phyloP scores from a whole-genome alignment of 2,329 filamentous ascomycete genomes.

The Colletotrichum ledebouriae region DNA sequence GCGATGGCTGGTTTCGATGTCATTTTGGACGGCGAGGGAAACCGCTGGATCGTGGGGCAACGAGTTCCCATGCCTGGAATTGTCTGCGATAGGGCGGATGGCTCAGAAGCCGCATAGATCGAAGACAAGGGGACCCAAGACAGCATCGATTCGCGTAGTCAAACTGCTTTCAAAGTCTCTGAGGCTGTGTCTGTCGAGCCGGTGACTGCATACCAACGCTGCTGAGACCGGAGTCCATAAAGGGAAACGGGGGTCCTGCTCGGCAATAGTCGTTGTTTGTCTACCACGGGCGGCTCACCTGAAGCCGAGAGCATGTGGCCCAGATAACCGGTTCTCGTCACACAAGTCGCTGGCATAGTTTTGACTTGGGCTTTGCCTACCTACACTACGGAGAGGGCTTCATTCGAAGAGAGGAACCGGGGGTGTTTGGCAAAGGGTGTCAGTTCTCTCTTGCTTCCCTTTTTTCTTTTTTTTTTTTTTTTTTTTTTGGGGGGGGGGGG shows the following conservation, averaged over 20 bases:
- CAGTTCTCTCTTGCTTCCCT: conserved; percentile 15
- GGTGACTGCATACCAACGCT: background rate
- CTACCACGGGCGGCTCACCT: conserved; percentile 2
- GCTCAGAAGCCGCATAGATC: conserved; percentile 4
- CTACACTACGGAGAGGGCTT: background rate
- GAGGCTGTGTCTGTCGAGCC: conserved; percentile 6
- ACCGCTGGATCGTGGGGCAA: conserved; percentile 1
- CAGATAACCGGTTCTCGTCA: conserved; percentile 33
- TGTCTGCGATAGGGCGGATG: background rate
- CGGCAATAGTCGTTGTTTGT: conserved; percentile 13
- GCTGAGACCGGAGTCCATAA: conserved; percentile 5
- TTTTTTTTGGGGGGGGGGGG: too few relatives aligned
- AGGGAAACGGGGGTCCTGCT: background rate
- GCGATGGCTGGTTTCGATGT: background rate
- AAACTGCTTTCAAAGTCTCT: background rate
- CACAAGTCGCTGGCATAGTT: background rate
- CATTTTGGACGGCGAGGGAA: background rate
- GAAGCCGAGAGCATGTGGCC: conserved; percentile 17
- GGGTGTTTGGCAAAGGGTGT: background rate
- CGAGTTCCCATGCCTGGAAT: background rate
- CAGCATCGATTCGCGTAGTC: background rate
- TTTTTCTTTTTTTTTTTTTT: background rate
- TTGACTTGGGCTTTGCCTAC: background rate
- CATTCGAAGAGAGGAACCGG: background rate
- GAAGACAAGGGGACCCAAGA: conserved; percentile 4